Evolutionary conservation across 306 rosid genomes (phyloP), one percentile per base, ranked within the genome.

Genomic region (Trifolium repens): DNA sequence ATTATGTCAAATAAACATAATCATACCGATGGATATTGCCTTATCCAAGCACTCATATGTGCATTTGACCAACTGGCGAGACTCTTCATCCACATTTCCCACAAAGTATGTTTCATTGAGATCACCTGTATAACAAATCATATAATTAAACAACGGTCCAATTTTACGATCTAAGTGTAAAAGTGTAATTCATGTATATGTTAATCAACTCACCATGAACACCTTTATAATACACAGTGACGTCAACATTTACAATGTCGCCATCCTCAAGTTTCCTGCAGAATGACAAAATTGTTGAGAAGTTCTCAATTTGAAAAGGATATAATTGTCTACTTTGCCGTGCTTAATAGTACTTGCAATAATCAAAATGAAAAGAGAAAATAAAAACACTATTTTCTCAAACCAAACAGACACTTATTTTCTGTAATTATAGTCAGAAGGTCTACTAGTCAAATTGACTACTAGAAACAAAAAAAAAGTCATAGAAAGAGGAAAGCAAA

Each of bases 251-350:
- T 63, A 94, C 90, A 78, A 94, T 89, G 81, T 94, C 97, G 40
- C 99, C 99, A 77, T 90, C 97, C 87, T 94, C 97, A 79, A 94
- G 86, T 86, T 89, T 88, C 92, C 99, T 94, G 88, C 67, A 80
- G 52, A 86, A 75, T 16, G 46, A 74, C 35, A 3, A 57, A 47
- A 58, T 64, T 30, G 44, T 60, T 44, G 24, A 78, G 37, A 76
- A 65, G 46, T 66, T 44, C 53, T 77, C 27, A 55, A 69, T 71
- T 63, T 63, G 22, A 67, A 43, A 67, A 43, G 11, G 35, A 66
- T 35, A 64, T 59, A 77, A 26, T 39, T 13, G 27, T 62, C 63
- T 16, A 49, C 55, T 37, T 49, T 44, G 61, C 3, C 5, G 65
- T 40, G 68, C 39, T 42, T n/a, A 35, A 43, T 14, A 15, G 63